Evolutionary conservation across 352 stramenopile genomes (phyloP), one percentile per base, ranked within the genome.

Genomic region (Phytopythium helicoides): DNA sequence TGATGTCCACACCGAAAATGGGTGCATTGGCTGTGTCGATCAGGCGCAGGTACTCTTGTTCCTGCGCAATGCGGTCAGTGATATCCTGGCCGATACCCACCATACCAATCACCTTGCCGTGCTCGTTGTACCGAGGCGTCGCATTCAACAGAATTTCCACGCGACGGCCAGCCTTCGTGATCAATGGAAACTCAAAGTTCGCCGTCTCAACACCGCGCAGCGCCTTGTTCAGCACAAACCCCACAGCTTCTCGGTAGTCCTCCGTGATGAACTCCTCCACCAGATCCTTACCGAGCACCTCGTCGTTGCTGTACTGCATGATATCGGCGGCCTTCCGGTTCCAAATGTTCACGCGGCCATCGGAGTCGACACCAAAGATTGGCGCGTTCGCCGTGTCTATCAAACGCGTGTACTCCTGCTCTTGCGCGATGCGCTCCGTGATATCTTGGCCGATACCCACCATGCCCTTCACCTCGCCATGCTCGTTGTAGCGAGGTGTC

Each of bases 301-400:
- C 81, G 67, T 54, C 7, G 64, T 58, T 16, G 72, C 71, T 52
- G 45, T 87, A 90, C 39, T 89, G 76, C 8, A 76, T 94, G 41
- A 89, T 80, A 47, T 93, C 69, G 0, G 66, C 59, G 19, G 86
- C 90, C 60, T 96, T 96, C 46, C 97, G 87, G 61, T 98, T 98
- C 92, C 92, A 98, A 59, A 95, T 87, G 14, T 86, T 91, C 31
- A 96, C 84, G 19, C 67, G 62, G 39, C 86, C 87, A 33, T 89
- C 54, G 23, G 70, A 76, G 71, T 98, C 81, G 15, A 95, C 61
- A 7, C 79, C 86, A 19, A 93, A 89, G 48, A 95, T 94, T 0
- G 86, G 85, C 4, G 79, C 85, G 31, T 93, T 95, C 4, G 83
- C 82, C 0, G 82, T 89, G 37, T 95, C 82, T 33, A 95, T 87